phyloP scores from a whole-genome alignment of 768 basidiomycete species.

The Asterophora parasitica region DNA sequence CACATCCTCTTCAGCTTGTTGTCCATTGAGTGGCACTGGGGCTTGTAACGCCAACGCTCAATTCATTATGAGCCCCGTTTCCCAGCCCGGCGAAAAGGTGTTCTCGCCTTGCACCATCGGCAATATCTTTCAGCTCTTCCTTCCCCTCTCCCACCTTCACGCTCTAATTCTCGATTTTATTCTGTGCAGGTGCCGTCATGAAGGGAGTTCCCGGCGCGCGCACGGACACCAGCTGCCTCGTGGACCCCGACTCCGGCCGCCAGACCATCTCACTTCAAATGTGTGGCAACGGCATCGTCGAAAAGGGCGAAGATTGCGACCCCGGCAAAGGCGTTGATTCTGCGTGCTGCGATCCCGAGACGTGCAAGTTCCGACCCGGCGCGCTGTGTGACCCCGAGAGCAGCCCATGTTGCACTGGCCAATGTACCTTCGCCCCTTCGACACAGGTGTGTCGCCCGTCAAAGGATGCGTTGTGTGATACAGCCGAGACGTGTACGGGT shows the following conservation, averaged over 20 bases:
- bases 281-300: conserved; percentile 84
- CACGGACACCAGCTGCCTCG: conserved; percentile 65
- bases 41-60: conserved; percentile 60
- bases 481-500: conserved; percentile 70
- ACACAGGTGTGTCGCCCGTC: conserved; percentile 69
- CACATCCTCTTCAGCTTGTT: conserved; percentile 53
- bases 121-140: conserved; percentile 71
- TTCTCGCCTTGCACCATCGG: conserved; percentile 82
- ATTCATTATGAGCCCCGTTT: conserved; percentile 85
- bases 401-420: conserved; percentile 66
- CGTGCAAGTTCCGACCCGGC: conserved; percentile 68
- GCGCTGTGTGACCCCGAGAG: conserved; percentile 79
- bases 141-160: conserved; percentile 2
- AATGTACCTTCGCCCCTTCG: conserved; percentile 65
- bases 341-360: conserved; percentile 67
- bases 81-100: conserved; percentile 52
- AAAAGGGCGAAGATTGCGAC: conserved; percentile 83
- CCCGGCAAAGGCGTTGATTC: conserved; percentile 59
- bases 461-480: conserved; percentile 64
- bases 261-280: conserved; percentile 59
- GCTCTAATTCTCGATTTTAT: neutral
- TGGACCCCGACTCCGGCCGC: conserved; percentile 45
- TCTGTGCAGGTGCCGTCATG: conserved; percentile 57
- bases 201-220: conserved; percentile 33
- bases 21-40: conserved; percentile 50